Evolutionary conservation across 176 grass and related monocot species (phyloP).

Genomic region (Themeda triandra): DNA sequence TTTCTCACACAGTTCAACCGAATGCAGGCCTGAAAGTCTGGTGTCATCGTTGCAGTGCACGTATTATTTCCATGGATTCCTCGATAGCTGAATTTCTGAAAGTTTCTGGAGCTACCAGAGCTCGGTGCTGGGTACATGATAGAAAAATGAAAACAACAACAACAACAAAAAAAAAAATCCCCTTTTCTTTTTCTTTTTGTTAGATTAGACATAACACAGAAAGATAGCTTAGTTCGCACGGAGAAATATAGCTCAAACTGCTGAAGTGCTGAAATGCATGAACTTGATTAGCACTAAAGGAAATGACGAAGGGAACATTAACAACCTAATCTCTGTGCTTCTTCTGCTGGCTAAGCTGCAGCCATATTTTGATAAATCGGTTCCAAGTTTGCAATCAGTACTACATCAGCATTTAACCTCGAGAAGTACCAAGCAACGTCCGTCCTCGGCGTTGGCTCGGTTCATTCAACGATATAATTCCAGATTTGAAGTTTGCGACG

Average conservation of each 20-base stretch:
- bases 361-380: neutral
- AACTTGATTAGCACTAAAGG: neutral
- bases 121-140: neutral
- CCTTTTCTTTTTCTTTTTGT: no score
- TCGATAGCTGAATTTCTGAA: no score
- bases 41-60: no score
- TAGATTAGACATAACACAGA: no score
- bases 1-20: no score
- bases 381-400: constrained; percentile 1
- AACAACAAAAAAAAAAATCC: neutral
- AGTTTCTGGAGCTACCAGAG: neutral
- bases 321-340: neutral
- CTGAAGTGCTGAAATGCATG: neutral
- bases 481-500: neutral
- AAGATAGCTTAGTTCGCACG: no score
- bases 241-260: neutral
- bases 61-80: neutral
- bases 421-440: constrained; percentile 15
- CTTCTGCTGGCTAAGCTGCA: neutral
- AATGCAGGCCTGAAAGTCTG: neutral
- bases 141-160: no score
- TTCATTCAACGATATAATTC: constrained; percentile 20
- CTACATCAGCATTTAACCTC: constrained; percentile 9
- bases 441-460: neutral
- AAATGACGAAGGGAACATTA: neutral